Evolutionary conservation across 306 rosid species (phyloP).

Genomic region (Glycine latifolia): DNA sequence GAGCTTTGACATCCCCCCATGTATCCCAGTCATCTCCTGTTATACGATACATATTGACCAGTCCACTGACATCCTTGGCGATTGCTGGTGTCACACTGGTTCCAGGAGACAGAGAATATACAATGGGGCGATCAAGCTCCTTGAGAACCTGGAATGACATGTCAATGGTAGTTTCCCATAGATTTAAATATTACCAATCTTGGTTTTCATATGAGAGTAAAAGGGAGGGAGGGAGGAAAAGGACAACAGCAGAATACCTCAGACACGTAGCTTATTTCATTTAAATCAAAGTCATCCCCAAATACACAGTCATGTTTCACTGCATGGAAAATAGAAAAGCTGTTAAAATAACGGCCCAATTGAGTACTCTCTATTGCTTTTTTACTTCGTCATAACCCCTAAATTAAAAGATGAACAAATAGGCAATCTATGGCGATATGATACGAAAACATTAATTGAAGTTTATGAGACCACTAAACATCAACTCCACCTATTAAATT

Average conservation of each 20-base stretch:
- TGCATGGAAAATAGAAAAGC: slow-evolving; percentile 55
- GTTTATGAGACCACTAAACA: slow-evolving; percentile 10
- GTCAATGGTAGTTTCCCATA: slow-evolving; percentile 19
- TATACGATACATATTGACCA: slow-evolving; percentile 88
- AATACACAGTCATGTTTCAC: slow-evolving; percentile 97
- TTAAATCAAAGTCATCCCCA: slow-evolving; percentile 89
- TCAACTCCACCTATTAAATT: background rate
- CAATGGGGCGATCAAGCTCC: slow-evolving; percentile 68
- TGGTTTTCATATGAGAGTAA: background rate
- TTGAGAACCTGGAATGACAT: slow-evolving; percentile 69
- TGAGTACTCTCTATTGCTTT: slow-evolving; percentile 5
- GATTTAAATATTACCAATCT: slow-evolving; percentile 6
- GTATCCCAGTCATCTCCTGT: slow-evolving; percentile 98
- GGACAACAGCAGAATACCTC: slow-evolving; percentile 57
- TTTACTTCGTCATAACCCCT: background rate
- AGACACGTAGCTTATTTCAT: slow-evolving; percentile 80
- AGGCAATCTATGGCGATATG: slow-evolving; percentile 4
- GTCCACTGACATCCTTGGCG: slow-evolving; percentile 76
- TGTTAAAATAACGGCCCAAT: slow-evolving; percentile 35
- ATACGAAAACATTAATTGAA: background rate
- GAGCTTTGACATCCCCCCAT: slow-evolving; percentile 78
- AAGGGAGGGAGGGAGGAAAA: slow-evolving; percentile 1
- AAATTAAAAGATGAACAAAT: background rate
- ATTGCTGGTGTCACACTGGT: slow-evolving; percentile 80
- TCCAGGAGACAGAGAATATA: slow-evolving; percentile 96